Percentiles rank a stretch among this genome's conserved stretches.
These are phyloP conservation scores for Pseudomassariella vexata DNA, from an alignment of 2,329 filamentous ascomycete species.

Conservation along the genomic window DNA sequence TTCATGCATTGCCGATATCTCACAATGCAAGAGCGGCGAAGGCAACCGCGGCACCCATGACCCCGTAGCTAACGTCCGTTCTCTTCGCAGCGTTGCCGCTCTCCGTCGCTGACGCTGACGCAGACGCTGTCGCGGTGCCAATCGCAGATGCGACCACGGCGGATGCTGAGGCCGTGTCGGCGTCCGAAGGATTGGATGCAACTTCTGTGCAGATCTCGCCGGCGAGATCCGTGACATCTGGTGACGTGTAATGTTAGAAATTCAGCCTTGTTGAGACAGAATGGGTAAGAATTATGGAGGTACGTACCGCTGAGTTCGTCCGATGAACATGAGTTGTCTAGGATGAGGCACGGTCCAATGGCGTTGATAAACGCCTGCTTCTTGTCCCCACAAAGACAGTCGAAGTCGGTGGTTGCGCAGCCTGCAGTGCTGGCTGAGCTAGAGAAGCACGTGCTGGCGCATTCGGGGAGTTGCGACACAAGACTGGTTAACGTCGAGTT, in stretches of 20 bases:
- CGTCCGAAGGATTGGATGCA: constrained; percentile 14
- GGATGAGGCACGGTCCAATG: constrained; percentile 15
- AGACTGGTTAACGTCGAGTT: constrained; percentile 17
- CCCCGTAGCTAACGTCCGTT: constrained; percentile 18
- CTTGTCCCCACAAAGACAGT: constrained; percentile 20
- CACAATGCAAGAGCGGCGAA: constrained; percentile 20
- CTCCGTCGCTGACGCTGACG: constrained; percentile 11
- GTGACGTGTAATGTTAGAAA: background rate
- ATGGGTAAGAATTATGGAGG: background rate
- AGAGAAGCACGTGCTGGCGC: constrained; percentile 19
- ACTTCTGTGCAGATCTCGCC: constrained; percentile 20
- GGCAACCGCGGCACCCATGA: constrained; percentile 18
- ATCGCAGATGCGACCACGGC: constrained; percentile 19
- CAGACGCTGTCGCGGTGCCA: constrained; percentile 9
- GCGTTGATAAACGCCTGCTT: constrained; percentile 16
- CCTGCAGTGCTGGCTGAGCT: constrained; percentile 14
- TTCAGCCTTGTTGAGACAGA: constrained; percentile 2
- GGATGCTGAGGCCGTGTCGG: constrained; percentile 23
- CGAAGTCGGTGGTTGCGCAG: constrained; percentile 21
- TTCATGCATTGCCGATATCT: too few species aligned
- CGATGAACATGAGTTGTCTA: constrained; percentile 10
- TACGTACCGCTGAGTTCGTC: constrained; percentile 19
- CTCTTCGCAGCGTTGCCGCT: constrained; percentile 14
- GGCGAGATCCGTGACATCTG: constrained; percentile 16
- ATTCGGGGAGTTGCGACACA: constrained; percentile 21